Conservation (phyloP, 371 early-diverging fungal genomes). For the Parasitella parasitica region DNA sequence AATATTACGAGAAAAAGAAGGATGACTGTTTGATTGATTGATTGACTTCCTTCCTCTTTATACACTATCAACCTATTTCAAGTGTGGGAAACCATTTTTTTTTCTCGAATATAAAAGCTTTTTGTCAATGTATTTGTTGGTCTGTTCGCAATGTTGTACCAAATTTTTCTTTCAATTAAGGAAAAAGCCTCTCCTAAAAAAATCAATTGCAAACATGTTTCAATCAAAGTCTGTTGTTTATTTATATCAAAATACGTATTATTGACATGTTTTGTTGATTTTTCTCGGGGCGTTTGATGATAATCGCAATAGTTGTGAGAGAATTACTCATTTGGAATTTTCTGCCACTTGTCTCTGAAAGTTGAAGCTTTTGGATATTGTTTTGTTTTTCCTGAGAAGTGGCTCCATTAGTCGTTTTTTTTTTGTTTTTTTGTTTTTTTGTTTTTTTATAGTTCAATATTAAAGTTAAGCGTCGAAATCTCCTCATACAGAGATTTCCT, state of each 20-base stretch:
- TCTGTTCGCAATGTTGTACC: constrained; percentile 2
- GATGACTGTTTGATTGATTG: neutral
- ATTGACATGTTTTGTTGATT: neutral
- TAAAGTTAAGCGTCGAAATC: too few relatives aligned
- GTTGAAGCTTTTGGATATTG: too few relatives aligned
- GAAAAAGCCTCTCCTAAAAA: neutral
- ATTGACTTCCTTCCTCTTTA: neutral
- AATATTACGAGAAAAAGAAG: neutral
- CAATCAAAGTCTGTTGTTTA: neutral
- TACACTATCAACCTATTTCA: neutral
- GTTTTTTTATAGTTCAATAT: too few relatives aligned
- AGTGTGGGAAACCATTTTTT: neutral
- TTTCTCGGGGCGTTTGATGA: neutral
- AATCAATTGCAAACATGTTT: neutral
- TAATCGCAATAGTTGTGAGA: neutral
- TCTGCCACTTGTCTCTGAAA: too few relatives aligned
- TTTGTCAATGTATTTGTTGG: neutral
- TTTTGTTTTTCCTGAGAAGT: too few relatives aligned
- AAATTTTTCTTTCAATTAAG: neutral
- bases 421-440: too few relatives aligned
- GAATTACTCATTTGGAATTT: too few relatives aligned
- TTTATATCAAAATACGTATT: neutral
- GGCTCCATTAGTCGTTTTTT: too few relatives aligned
- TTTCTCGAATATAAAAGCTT: neutral
- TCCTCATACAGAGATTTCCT: too few relatives aligned